These are phyloP conservation scores for Kazachstania viticola DNA, from an alignment of 805 yeast species.

Conservation along the genomic window DNA sequence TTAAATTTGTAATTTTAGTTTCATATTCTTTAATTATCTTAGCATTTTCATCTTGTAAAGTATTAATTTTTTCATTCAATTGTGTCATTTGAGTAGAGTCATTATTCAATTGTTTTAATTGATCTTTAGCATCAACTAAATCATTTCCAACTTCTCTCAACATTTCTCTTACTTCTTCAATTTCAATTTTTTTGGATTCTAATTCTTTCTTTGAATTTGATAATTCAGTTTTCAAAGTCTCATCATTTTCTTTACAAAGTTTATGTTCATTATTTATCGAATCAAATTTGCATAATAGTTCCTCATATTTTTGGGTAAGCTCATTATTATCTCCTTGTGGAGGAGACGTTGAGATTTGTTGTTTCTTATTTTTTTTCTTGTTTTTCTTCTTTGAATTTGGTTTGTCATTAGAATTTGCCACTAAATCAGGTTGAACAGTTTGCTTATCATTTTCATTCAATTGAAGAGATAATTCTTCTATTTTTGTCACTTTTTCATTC, in stretches of 20 bases:
- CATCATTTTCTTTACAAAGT: neutral
- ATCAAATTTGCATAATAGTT: neutral
- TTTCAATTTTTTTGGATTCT: conserved; percentile 43
- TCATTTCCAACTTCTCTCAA: conserved; percentile 68
- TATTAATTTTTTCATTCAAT: conserved; percentile 14
- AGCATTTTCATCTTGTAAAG: conserved; percentile 10
- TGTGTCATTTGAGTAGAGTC: neutral
- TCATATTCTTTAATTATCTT: conserved; percentile 10
- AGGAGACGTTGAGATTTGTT: neutral
- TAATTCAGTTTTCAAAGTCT: neutral
- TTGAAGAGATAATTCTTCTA: neutral
- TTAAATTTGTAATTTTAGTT: neutral
- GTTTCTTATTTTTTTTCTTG: neutral
- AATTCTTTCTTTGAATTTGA: conserved; percentile 10
- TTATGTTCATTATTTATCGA: neutral
- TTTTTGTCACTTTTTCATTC: neutral
- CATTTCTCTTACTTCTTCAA: conserved; percentile 66
- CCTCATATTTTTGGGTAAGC: neutral
- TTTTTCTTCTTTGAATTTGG: neutral
- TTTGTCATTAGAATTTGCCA: neutral
- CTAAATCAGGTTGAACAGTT: neutral
- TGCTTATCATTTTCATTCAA: neutral
- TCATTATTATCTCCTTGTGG: neutral
- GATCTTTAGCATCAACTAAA: conserved; percentile 56
- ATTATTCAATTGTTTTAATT: conserved; percentile 30